Percentiles rank a stretch among this genome's conserved stretches.
These are phyloP conservation scores for Penicillium polonicum DNA, from an alignment of 2,329 filamentous ascomycete species.

Conservation along the genomic window DNA sequence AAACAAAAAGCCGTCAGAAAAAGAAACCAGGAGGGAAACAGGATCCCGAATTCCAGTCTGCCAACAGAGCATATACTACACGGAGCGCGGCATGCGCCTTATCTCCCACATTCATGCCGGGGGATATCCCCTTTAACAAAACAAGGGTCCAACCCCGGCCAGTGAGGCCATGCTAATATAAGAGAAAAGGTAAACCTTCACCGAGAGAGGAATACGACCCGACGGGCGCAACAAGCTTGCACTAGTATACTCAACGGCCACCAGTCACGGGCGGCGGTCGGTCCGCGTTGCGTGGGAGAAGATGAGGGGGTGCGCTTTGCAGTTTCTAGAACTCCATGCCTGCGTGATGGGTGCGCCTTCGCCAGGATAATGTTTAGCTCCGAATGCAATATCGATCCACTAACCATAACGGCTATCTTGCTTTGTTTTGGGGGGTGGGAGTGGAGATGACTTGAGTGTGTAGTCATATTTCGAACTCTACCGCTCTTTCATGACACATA, in stretches of 20 bases:
- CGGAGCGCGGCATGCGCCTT: background rate
- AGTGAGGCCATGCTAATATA: background rate
- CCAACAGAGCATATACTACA: background rate
- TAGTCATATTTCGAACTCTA: background rate
- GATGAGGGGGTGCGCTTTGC: slow-evolving; percentile 9
- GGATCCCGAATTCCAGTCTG: background rate
- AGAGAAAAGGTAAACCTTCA: background rate
- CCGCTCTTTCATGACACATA: background rate
- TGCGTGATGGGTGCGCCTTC: background rate
- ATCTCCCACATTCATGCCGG: background rate
- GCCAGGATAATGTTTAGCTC: slow-evolving; percentile 7
- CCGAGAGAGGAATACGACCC: slow-evolving; percentile 7
- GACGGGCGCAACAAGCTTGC: background rate
- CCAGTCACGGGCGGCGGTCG: background rate
- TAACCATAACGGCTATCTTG: background rate
- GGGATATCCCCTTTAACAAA: background rate
- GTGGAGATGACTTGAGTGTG: background rate
- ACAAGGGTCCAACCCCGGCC: background rate
- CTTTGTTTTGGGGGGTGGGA: background rate
- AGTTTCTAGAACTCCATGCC: slow-evolving; percentile 11
- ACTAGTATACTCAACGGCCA: background rate
- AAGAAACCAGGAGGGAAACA: background rate
- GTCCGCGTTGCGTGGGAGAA: slow-evolving; percentile 5
- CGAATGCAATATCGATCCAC: slow-evolving; percentile 8
- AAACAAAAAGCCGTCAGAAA: too few relatives aligned